Evolutionary conservation across 1,284 basidiomycete species (phyloP).

Genomic region (Ustilago lituana): DNA sequence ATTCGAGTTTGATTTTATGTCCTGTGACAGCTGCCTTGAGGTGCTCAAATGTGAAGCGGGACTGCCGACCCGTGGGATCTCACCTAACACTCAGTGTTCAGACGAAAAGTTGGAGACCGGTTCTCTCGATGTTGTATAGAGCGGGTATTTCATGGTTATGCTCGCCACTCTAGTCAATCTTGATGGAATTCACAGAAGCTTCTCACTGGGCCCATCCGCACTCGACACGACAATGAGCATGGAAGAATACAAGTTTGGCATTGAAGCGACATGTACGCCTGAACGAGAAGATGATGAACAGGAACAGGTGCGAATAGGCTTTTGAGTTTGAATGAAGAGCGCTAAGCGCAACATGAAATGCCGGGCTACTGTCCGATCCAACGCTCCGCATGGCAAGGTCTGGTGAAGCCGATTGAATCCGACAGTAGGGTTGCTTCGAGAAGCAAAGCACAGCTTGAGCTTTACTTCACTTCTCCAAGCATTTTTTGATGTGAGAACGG

Average conservation of each 20-base stretch:
- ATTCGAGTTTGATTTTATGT: too few species aligned
- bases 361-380: neutral
- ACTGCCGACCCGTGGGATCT: too few species aligned
- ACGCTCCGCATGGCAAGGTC: constrained; percentile 1
- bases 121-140: too few species aligned
- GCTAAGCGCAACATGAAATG: constrained; percentile 18
- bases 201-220: too few species aligned
- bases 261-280: constrained; percentile 25
- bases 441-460: constrained; percentile 1
- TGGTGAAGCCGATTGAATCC: neutral
- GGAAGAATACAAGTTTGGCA: constrained; percentile 38
- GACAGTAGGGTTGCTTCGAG: constrained; percentile 16
- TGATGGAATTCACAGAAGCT: too few species aligned
- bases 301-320: constrained; percentile 1
- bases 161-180: too few species aligned
- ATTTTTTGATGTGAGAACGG: constrained; percentile 13
- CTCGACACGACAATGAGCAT: too few species aligned
- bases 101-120: too few species aligned
- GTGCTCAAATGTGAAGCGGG: too few species aligned
- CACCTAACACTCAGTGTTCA: too few species aligned
- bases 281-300: constrained; percentile 20
- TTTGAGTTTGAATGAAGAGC: constrained; percentile 10
- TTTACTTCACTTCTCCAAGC: neutral
- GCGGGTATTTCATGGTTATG: too few species aligned
- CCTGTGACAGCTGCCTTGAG: too few species aligned